Percentiles rank a stretch among this genome's conserved stretches.
Conservation (phyloP, 1,139 yeast genomes). For the Candida tropicalis region DNA sequence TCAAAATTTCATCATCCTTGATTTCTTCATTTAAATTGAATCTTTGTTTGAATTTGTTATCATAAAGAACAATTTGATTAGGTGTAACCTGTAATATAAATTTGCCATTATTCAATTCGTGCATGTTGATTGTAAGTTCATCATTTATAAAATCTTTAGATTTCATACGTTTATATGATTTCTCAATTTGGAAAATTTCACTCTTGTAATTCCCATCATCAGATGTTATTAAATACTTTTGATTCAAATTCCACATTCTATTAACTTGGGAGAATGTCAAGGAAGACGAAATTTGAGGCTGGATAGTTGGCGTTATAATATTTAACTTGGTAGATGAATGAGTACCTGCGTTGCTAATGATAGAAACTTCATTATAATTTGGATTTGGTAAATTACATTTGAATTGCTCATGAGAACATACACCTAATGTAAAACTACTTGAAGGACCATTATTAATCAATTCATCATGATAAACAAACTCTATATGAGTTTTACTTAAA, state of each 20-base stretch:
- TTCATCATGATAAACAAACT: constrained; percentile 52
- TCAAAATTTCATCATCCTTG: constrained; percentile 51
- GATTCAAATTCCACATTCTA: constrained; percentile 69
- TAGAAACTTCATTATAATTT: constrained; percentile 61
- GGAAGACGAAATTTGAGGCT: constrained; percentile 67
- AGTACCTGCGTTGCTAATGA: constrained; percentile 73
- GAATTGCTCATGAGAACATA: constrained; percentile 55
- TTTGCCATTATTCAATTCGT: constrained; percentile 59
- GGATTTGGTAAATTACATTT: constrained; percentile 71
- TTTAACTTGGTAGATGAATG: constrained; percentile 58
- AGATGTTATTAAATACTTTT: constrained; percentile 69
- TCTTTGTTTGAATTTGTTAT: constrained; percentile 56
- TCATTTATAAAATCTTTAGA: constrained; percentile 66
- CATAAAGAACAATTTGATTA: constrained; percentile 64
- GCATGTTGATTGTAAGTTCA: constrained; percentile 68
- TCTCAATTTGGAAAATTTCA: constrained; percentile 71
- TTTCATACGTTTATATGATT: constrained; percentile 65
- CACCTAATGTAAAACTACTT: constrained; percentile 68
- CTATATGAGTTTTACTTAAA: constrained; percentile 31
- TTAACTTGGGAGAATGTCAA: constrained; percentile 76
- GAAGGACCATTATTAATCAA: constrained; percentile 76
- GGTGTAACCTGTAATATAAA: constrained; percentile 77
- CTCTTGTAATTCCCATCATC: constrained; percentile 65
- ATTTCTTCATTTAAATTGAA: constrained; percentile 39
- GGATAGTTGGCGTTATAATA: constrained; percentile 62